phyloP scores from a whole-genome alignment of 2,329 filamentous ascomycete genomes.

The Ceratocystis cacaofunesta region DNA sequence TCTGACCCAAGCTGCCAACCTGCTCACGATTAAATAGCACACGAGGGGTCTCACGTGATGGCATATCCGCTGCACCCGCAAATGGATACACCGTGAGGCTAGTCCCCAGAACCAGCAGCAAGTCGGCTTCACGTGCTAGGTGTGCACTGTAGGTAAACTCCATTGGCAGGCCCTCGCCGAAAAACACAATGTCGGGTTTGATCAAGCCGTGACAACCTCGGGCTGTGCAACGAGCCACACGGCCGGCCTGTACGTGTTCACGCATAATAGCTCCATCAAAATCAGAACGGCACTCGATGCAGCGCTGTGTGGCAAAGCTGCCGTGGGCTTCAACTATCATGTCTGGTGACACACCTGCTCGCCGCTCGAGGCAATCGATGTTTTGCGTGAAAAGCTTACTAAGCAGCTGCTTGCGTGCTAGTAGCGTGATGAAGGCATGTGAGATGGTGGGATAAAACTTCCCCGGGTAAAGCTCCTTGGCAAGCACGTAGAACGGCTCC shows the following conservation, averaged over 20 bases:
- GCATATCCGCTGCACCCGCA: conserved; percentile 57
- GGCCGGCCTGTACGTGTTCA: conserved; percentile 47
- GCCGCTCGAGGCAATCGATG: conserved; percentile 85
- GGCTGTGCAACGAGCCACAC: conserved; percentile 54
- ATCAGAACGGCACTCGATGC: conserved; percentile 66
- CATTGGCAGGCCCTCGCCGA: conserved; percentile 52
- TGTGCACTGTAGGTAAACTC: conserved; percentile 28
- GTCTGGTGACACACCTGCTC: conserved; percentile 66
- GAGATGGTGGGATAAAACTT: conserved; percentile 78
- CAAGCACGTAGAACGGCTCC: conserved; percentile 79
- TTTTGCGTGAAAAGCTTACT: conserved; percentile 92
- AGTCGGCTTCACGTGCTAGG: conserved; percentile 45
- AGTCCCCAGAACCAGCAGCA: conserved; percentile 77
- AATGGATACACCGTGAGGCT: conserved; percentile 83
- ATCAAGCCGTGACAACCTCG: conserved; percentile 59
- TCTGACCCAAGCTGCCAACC: conserved; percentile 63
- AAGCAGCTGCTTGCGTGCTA: conserved; percentile 64
- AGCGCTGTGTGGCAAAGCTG: conserved; percentile 80
- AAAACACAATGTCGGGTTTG: conserved; percentile 92
- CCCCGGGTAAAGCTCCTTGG: conserved; percentile 82
- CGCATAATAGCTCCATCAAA: conserved; percentile 66
- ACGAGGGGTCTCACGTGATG: conserved; percentile 48
- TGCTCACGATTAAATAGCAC: conserved; percentile 76
- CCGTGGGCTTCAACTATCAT: conserved; percentile 89
- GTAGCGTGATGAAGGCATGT: conserved; percentile 73